Percentiles rank a stretch among this genome's conserved stretches.
phyloP scores from a whole-genome alignment of 129 eudicot species.

The Calendula officinalis region DNA sequence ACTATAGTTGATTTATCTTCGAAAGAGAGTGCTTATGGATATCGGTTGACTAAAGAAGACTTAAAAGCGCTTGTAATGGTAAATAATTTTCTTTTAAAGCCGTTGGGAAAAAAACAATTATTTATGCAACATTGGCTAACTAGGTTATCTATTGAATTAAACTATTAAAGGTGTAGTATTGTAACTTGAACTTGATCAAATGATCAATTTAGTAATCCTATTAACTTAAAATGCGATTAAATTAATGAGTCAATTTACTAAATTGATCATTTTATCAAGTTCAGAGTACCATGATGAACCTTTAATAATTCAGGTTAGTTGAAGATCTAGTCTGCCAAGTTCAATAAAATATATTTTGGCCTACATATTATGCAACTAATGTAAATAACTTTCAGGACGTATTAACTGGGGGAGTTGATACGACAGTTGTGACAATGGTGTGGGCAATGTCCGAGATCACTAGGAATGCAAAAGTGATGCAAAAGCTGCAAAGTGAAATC shows the following conservation, averaged over 20 bases:
- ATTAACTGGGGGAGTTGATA: conserved; percentile 9
- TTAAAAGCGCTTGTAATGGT: conserved; percentile 26
- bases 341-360: too few species aligned
- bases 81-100: not conserved
- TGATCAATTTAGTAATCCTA: too few species aligned
- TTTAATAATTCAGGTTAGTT: too few species aligned
- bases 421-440: conserved; percentile 1
- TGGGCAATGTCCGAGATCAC: conserved; percentile 24
- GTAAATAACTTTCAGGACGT: conserved; percentile 12
- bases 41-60: conserved; percentile 15
- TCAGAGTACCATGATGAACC: not conserved
- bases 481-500: conserved; percentile 17
- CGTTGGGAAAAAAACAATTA: too few species aligned
- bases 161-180: too few species aligned
- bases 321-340: not conserved
- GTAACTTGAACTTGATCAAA: too few species aligned
- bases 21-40: not conserved
- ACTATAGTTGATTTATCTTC: conserved; percentile 3
- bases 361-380: not conserved
- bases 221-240: too few species aligned
- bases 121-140: too few species aligned
- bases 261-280: too few species aligned
- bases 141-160: too few species aligned
- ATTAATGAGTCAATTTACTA: too few species aligned
- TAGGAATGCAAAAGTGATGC: conserved; percentile 11